Evolutionary conservation across 2,329 filamentous ascomycete genomes (phyloP), one percentile per base, ranked within the genome.

Genomic region (Verticillium nubilum): DNA sequence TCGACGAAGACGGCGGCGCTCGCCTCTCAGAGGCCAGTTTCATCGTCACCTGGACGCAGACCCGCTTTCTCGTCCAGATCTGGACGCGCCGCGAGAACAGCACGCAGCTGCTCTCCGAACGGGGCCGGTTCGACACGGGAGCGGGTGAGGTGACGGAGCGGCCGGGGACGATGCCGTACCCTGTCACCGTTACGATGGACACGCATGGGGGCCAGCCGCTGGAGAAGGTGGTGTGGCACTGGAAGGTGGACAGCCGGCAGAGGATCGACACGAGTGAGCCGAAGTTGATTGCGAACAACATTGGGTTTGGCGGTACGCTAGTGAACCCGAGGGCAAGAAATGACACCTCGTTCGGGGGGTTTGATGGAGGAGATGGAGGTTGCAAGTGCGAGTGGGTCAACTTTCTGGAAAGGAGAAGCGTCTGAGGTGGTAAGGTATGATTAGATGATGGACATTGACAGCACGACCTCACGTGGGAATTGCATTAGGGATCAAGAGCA

Each of bases 381-480:
- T 88, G 86, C 67, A 78, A 74, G 70, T 88, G 86, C 68, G 75
- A 80, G 65, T 88, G 85, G 82, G 75, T 78, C 59, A 88, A 88
- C 61, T 86, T 75, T 64, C 61, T 75, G 31, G 65, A 54, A n/a
- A 62, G 26, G 28, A 60, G 37, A 31, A 33, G 42, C 15, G 42
- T 19, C 31, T 26, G 15, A 56, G 35, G 19, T 56, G 26, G 15
- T 47, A 31, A 9, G 54, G n/a, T 13, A 50, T 28, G 53, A 33
- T n/a, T 26, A 9, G 35, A 31, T 31, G 23, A 55, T n/a, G n/a
- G 25, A 58, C 50, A 27, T 3, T 42, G 29, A 31, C 26, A 52
- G 42, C 53, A 52, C 55, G 52, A 23, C 53, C 54, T 35, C 33
- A 28, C 6, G 29, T 37, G 27, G 28, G 19, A 19, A 57, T 15